Conservation (phyloP, 331 rosid genomes). For the Quercus phellos region DNA sequence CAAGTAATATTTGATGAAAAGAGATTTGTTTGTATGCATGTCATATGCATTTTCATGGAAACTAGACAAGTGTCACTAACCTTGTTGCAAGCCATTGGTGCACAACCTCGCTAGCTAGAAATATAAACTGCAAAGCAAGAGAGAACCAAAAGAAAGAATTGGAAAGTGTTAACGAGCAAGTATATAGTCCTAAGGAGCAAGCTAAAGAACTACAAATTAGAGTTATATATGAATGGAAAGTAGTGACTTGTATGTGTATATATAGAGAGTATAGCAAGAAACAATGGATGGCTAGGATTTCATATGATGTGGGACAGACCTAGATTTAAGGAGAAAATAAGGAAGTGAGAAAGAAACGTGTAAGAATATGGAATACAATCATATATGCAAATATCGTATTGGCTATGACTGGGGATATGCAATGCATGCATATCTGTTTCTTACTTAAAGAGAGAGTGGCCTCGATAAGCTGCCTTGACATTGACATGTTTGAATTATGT, state of each 20-base stretch:
- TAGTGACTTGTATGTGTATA: neutral
- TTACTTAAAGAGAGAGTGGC: neutral
- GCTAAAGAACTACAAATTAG: neutral
- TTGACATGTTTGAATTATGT: conserved; percentile 23
- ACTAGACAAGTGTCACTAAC: conserved; percentile 7
- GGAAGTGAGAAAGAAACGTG: neutral
- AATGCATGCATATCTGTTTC: no score
- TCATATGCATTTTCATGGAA: no score
- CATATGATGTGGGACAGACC: neutral
- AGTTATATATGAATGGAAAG: neutral
- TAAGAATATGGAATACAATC: neutral
- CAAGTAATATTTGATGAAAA: no score
- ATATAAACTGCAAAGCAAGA: neutral
- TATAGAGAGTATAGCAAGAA: conserved; percentile 7
- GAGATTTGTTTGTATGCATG: no score
- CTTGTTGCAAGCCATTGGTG: conserved; percentile 10
- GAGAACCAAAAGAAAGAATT: neutral
- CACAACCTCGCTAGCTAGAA: no score
- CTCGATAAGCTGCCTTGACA: conserved; percentile 11
- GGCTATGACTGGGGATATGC: neutral
- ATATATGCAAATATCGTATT: neutral
- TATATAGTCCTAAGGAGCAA: neutral
- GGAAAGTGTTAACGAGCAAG: neutral
- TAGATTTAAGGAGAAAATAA: neutral
- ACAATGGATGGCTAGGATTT: conserved; percentile 18